Percentiles rank a stretch among this genome's conserved stretches.
Conservation (phyloP, 345 rosid genomes). For the Stellera chamaejasme region DNA sequence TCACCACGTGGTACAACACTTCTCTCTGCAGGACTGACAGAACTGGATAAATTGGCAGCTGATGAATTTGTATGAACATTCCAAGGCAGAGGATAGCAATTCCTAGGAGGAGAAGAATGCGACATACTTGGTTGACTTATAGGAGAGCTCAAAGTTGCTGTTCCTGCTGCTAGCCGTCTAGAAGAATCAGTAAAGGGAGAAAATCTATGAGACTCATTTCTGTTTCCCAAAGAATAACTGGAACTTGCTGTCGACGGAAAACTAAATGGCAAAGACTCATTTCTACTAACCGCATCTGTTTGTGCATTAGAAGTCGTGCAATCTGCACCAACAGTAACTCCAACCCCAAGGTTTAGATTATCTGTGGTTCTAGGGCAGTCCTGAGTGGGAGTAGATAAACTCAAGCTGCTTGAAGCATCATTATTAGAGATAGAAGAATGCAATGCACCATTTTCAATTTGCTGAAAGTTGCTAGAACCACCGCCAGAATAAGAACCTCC, state of each 20-base stretch:
- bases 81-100: conserved; percentile 41
- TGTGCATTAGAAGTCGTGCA: conserved; percentile 48
- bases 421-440: conserved; percentile 26
- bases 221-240: conserved; percentile 29
- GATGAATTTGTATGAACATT: conserved; percentile 42
- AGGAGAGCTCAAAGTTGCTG: conserved; percentile 28
- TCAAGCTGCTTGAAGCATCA: conserved; percentile 51
- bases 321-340: conserved; percentile 32
- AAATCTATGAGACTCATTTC: conserved; percentile 32
- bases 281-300: conserved; percentile 38
- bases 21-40: conserved; percentile 33
- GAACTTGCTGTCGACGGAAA: conserved; percentile 34
- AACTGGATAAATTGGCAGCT: conserved; percentile 33
- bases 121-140: conserved; percentile 39
- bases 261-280: conserved; percentile 38
- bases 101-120: conserved; percentile 42
- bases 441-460: conserved; percentile 37
- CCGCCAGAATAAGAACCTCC: conserved; percentile 45
- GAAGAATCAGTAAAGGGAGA: conserved; percentile 30
- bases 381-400: conserved; percentile 45
- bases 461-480: conserved; percentile 45
- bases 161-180: conserved; percentile 30
- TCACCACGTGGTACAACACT: conserved; percentile 40
- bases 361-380: conserved; percentile 33
- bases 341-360: conserved; percentile 37